Percentiles rank a stretch among this genome's conserved stretches.
phyloP scores from a whole-genome alignment of 306 rosid species.

The barrel medic (Medicago truncatula) region DNA sequence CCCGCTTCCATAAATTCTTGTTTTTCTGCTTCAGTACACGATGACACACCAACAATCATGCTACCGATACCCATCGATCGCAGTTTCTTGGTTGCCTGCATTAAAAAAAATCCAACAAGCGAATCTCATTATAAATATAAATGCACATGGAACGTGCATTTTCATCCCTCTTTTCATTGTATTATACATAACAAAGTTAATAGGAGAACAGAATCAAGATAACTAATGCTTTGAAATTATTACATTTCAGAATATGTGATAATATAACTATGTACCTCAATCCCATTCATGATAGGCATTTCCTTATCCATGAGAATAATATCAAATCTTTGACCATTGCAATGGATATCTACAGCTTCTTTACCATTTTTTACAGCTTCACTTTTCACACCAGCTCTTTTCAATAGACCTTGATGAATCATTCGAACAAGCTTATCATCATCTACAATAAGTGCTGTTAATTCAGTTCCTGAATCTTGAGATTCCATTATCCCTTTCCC shows the following conservation, averaged over 20 bases:
- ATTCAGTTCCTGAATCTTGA: not conserved
- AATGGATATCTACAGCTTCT: slow-evolving; percentile 72
- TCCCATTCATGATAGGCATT: slow-evolving; percentile 82
- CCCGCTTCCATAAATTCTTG: slow-evolving; percentile 69
- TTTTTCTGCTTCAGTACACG: slow-evolving; percentile 33
- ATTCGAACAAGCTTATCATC: slow-evolving; percentile 50
- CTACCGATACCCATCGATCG: slow-evolving; percentile 63
- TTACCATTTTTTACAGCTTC: slow-evolving; percentile 64
- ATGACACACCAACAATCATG: slow-evolving; percentile 67
- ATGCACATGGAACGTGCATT: too few relatives aligned
- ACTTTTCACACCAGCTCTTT: slow-evolving; percentile 52
- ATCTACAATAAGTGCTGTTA: slow-evolving; percentile 69
- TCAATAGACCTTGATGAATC: slow-evolving; percentile 55
- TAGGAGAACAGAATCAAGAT: not conserved
- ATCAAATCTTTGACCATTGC: slow-evolving; percentile 60
- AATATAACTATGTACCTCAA: slow-evolving; percentile 50
- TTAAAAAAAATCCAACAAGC: not conserved
- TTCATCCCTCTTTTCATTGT: not conserved
- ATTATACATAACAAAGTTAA: not conserved
- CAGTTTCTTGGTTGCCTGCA: slow-evolving; percentile 67
- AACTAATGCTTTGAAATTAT: not conserved
- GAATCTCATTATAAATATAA: too few relatives aligned
- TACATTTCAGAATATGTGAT: not conserved
- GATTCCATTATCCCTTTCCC: slow-evolving; percentile 4
- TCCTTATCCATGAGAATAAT: slow-evolving; percentile 80